Evolutionary conservation across 2,329 filamentous ascomycete species (phyloP), one percentile per base, ranked within the genome.

Genomic region (Fusarium sp.): DNA sequence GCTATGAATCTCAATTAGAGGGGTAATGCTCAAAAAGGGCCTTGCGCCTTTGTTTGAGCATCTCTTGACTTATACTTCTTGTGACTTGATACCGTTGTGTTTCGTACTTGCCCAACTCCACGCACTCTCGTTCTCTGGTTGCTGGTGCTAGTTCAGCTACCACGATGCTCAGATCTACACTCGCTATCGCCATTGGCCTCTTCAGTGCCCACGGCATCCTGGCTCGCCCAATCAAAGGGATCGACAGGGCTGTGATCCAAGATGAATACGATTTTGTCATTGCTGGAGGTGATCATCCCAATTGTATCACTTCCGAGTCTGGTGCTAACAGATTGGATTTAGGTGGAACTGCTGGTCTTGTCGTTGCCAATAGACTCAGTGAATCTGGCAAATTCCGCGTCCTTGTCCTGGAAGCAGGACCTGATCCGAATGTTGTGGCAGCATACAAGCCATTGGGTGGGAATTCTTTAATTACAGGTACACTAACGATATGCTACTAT

Each of bases 241-340:
- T 57, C 13, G 54, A 57, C 2, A 53, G 54, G 9, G 54, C 54
- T 17, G 40, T 37, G 2, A 53, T 57, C 1, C 39, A 57, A 11
- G 54, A 57, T 2, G 51, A 48, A 3, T 62, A 62, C 22, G 60
- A 62, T 6, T 62, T 62, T 10, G 35, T 62, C 6, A 62, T 62
- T 14, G 49, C 59, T 10, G 60, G 60, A 11, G 60, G 57, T 32
- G 14, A 23, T 23, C 0, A 2, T 0, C 11, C 3, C 27, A 1
- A 5, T 2, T 8, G 6, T 0, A 3, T 14, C 0, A 7, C 1
- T 4, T 7, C 2, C 0, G 3, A 3, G 1, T 2, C 3, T 7
- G 6, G 0, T 7, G 25, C 4, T 23, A 14, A 55, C 3, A 0
- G 9, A 4, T 9, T 30, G 14, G 0, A 0, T 39, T 8, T 0